Evolutionary conservation across 1,284 basidiomycete species (phyloP), one percentile per base, ranked within the genome.

Genomic region (Leucoagaricus sp.): DNA sequence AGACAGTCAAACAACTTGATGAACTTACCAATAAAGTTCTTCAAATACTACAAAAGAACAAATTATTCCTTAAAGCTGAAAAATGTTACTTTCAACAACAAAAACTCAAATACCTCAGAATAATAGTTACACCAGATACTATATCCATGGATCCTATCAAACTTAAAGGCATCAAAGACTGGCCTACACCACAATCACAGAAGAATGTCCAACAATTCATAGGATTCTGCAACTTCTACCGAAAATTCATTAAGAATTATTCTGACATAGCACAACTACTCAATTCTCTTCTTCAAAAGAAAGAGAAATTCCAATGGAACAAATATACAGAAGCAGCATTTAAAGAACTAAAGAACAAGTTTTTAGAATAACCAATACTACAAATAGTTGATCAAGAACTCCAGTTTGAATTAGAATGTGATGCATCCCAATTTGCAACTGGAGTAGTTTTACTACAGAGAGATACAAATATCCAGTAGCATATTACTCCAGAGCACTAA

Each of bases 221-320:
- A 1, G 64, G 67, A n/a, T 69, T 70, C 46, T 53, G 58, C n/a
- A 40, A 40, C 36, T 40, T 40, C n/a, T 40, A 40, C n/a, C 4
- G 72, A 72, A n/a, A 82, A 60, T 31, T 69, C 60, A 29, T 25
- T 50, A 67, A 47, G 26, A 53, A 19, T 58, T 61, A 0, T 69
- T 67, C 55, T 0, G 60, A 64, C 0, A 60, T 67, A 9, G 60
- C 64, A 3, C 60, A n/a, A n/a, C n/a, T n/a, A n/a, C n/a, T n/a
- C n/a, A n/a, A n/a, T n/a, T n/a, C n/a, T n/a, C n/a, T n/a, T n/a
- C n/a, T n/a, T n/a, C n/a, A n/a, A n/a, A n/a, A n/a, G n/a, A n/a
- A n/a, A n/a, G n/a, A n/a, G n/a, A n/a, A n/a, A n/a, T n/a, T n/a
- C n/a, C n/a, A n/a, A n/a, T n/a, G n/a, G n/a, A n/a, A n/a, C n/a